Conservation (phyloP, 305 asterid genomes). For the Fraxinus sp. region DNA sequence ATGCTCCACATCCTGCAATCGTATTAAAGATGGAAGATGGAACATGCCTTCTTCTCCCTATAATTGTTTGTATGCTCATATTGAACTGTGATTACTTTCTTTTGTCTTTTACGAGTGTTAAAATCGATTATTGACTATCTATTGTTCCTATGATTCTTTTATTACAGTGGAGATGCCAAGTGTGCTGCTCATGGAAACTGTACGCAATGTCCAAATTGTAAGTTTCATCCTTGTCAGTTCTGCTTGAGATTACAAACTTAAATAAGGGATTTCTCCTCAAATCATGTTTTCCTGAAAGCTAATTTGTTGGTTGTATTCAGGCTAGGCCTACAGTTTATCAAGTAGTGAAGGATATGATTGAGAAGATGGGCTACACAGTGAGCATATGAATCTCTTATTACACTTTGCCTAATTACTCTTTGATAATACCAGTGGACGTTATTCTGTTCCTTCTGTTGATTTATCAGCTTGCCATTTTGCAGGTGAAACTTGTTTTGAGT, state of each 20-base stretch:
- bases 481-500: slow-evolving; percentile 91
- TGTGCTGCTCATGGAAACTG: slow-evolving; percentile 88
- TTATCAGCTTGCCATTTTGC: slow-evolving; percentile 22
- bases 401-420: background rate
- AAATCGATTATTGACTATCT: background rate
- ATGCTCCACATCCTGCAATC: slow-evolving; percentile 79
- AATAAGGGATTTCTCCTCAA: background rate
- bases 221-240: slow-evolving; percentile 23
- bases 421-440: background rate
- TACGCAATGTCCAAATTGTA: slow-evolving; percentile 88
- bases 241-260: background rate
- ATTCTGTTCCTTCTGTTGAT: background rate
- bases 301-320: slow-evolving; percentile 38
- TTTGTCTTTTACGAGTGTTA: background rate
- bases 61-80: slow-evolving; percentile 68
- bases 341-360: slow-evolving; percentile 86
- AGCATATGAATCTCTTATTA: slow-evolving; percentile 27
- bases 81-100: background rate
- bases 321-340: slow-evolving; percentile 95
- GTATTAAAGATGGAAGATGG: slow-evolving; percentile 90
- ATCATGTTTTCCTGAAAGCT: background rate
- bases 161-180: slow-evolving; percentile 95
- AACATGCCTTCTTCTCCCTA: slow-evolving; percentile 82
- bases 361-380: slow-evolving; percentile 90
- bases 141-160: slow-evolving; percentile 15